Conservation (phyloP, 2,329 filamentous ascomycete genomes). For the Exophiala oligosperma region DNA sequence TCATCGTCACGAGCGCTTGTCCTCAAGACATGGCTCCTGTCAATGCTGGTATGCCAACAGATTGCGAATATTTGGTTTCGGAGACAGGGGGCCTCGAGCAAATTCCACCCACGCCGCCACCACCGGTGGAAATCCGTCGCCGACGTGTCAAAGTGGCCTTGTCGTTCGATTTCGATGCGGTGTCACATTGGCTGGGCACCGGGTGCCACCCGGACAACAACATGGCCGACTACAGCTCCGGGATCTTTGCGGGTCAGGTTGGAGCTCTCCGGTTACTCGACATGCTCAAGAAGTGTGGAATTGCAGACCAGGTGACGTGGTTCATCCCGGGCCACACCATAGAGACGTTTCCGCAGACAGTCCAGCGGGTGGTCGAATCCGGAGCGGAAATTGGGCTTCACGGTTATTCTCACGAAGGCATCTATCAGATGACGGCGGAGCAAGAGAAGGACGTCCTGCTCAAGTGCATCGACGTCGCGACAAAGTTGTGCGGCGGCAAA, state of each 20-base stretch:
- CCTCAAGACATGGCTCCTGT: slow-evolving; percentile 42
- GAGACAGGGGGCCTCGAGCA: not conserved
- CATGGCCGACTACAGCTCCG: slow-evolving; percentile 51
- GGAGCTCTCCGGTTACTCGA: slow-evolving; percentile 53
- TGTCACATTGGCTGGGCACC: slow-evolving; percentile 56
- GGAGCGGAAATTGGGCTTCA: slow-evolving; percentile 53
- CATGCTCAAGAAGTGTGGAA: slow-evolving; percentile 45
- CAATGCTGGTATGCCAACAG: slow-evolving; percentile 38
- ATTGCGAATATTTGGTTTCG: slow-evolving; percentile 22
- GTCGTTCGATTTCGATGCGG: slow-evolving; percentile 54
- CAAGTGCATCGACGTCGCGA: slow-evolving; percentile 71
- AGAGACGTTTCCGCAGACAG: slow-evolving; percentile 46
- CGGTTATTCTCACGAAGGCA: slow-evolving; percentile 72
- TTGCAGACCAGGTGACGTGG: slow-evolving; percentile 46
- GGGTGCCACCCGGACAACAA: slow-evolving; percentile 50
- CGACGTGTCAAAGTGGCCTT: slow-evolving; percentile 33
- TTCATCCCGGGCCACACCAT: slow-evolving; percentile 53
- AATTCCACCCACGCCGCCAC: not conserved
- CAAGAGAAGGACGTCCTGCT: slow-evolving; percentile 74
- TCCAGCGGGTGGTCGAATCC: slow-evolving; percentile 16
- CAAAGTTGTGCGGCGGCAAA: slow-evolving; percentile 69
- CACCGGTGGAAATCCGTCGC: not conserved
- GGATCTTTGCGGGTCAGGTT: slow-evolving; percentile 53
- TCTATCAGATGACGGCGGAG: slow-evolving; percentile 67
- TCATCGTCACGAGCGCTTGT: slow-evolving; percentile 46